Percentiles rank a stretch among this genome's conserved stretches.
These are phyloP conservation scores for Cadophora sp. DNA, from an alignment of 2,329 filamentous ascomycete genomes.

Conservation along the genomic window DNA sequence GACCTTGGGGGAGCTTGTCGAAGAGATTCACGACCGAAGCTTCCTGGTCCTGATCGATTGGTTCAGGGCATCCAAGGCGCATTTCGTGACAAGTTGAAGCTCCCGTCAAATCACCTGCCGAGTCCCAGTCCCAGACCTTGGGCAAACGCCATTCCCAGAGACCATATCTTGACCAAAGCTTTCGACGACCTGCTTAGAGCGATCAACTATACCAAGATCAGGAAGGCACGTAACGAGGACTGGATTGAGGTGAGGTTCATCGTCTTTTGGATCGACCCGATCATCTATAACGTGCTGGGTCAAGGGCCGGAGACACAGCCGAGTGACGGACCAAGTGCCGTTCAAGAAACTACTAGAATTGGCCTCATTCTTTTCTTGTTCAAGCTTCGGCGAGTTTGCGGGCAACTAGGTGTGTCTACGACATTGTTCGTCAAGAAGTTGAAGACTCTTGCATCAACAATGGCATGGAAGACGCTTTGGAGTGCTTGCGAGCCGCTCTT, in stretches of 20 bases:
- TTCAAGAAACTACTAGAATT: not conserved
- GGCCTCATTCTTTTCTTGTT: not conserved
- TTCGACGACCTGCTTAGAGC: not conserved
- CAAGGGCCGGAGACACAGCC: not conserved
- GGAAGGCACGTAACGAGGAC: not conserved
- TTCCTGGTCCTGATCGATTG: not conserved
- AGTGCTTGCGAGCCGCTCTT: not conserved
- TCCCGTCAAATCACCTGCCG: not conserved
- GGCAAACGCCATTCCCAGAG: not conserved
- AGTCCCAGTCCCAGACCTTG: not conserved
- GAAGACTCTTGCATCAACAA: not conserved
- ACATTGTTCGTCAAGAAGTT: not conserved
- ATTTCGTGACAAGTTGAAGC: not conserved
- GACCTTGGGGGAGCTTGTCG: constrained; percentile 7
- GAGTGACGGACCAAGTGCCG: not conserved
- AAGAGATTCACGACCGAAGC: not conserved
- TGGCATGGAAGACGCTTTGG: not conserved
- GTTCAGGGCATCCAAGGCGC: not conserved
- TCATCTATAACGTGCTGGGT: not conserved
- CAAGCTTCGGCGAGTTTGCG: not conserved
- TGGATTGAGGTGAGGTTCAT: not conserved
- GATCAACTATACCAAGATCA: not conserved
- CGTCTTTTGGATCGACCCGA: constrained; percentile 11
- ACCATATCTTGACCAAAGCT: not conserved
- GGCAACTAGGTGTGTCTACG: not conserved